A percentile compares a stretch with the other conserved stretches of the same genome.
These are phyloP conservation scores for Neurospora sp. DNA, from an alignment of 2,329 filamentous ascomycete species.

Conservation along the genomic window DNA sequence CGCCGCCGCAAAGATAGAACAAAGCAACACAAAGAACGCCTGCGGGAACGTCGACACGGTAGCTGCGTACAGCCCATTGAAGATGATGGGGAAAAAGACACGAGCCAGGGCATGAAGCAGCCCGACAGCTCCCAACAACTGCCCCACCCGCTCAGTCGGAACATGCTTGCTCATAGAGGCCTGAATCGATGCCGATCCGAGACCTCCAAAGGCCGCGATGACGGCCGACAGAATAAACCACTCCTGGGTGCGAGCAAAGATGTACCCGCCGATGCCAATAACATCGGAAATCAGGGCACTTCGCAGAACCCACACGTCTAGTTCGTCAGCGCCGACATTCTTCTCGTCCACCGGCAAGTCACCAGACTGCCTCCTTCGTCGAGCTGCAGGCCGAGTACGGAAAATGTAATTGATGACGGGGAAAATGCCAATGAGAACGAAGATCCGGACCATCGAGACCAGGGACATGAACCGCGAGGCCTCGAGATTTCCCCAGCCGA, in stretches of 20 bases:
- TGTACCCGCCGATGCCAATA: slow-evolving; percentile 65
- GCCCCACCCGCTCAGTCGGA: slow-evolving; percentile 68
- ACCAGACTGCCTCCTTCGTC: slow-evolving; percentile 29
- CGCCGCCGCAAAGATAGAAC: slow-evolving; percentile 54
- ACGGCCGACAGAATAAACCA: slow-evolving; percentile 65
- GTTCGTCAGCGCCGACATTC: slow-evolving; percentile 60
- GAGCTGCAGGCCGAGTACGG: slow-evolving; percentile 43
- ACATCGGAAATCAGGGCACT: slow-evolving; percentile 66
- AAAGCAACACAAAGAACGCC: slow-evolving; percentile 70
- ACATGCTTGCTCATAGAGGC: slow-evolving; percentile 85
- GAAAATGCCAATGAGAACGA: slow-evolving; percentile 63
- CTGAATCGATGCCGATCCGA: slow-evolving; percentile 77
- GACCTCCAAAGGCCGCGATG: slow-evolving; percentile 67
- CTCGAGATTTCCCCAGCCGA: slow-evolving; percentile 74
- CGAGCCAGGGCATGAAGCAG: slow-evolving; percentile 74
- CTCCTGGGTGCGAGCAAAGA: slow-evolving; percentile 48
- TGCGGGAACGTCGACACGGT: slow-evolving; percentile 74
- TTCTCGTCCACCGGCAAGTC: slow-evolving; percentile 29
- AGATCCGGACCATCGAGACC: slow-evolving; percentile 67
- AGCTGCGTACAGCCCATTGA: slow-evolving; percentile 75
- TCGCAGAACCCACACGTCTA: slow-evolving; percentile 72
- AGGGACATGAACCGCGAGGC: slow-evolving; percentile 71
- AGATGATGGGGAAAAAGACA: slow-evolving; percentile 68
- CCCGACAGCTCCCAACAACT: slow-evolving; percentile 80
- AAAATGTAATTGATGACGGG: slow-evolving; percentile 69